Evolutionary conservation across 2,329 filamentous ascomycete species (phyloP).

Genomic region (Colletotrichum limetticola): DNA sequence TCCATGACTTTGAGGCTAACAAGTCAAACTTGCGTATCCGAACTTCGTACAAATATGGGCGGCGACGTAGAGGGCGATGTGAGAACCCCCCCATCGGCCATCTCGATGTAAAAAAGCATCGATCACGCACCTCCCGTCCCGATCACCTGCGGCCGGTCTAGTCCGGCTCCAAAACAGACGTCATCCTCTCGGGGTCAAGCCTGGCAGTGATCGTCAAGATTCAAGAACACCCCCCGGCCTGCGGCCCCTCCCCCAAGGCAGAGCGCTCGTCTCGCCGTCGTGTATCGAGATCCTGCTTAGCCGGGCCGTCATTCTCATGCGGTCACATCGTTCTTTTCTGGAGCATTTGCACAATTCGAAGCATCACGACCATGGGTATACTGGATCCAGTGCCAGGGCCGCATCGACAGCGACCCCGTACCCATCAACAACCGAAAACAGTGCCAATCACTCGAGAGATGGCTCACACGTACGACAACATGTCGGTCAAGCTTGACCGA

Average conservation of each 20-base stretch:
- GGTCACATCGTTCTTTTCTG: slow-evolving; percentile 15
- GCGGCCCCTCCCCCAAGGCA: neutral
- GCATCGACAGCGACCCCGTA: slow-evolving; percentile 13
- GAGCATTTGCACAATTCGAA: slow-evolving; percentile 13
- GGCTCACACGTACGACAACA: neutral
- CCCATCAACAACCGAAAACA: neutral
- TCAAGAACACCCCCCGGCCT: slow-evolving; percentile 22
- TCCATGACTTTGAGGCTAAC: neutral
- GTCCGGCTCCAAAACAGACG: slow-evolving; percentile 29
- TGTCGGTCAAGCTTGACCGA: slow-evolving; percentile 19
- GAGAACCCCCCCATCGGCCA: neutral
- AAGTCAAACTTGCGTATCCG: neutral
- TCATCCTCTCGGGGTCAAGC: slow-evolving; percentile 27
- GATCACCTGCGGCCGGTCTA: slow-evolving; percentile 29
- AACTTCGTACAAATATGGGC: neutral
- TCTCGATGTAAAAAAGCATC: slow-evolving; percentile 29
- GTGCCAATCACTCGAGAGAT: neutral
- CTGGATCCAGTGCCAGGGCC: slow-evolving; percentile 19
- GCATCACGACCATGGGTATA: slow-evolving; percentile 20
- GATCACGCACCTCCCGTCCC: slow-evolving; percentile 30
- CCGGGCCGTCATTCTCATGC: slow-evolving; percentile 15
- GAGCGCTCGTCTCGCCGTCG: slow-evolving; percentile 4
- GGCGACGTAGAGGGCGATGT: slow-evolving; percentile 28
- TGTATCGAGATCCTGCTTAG: slow-evolving; percentile 31
- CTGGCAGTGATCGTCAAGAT: slow-evolving; percentile 29